Conservation (phyloP, 805 yeast species). For the Metschnikowia corniflorae region DNA sequence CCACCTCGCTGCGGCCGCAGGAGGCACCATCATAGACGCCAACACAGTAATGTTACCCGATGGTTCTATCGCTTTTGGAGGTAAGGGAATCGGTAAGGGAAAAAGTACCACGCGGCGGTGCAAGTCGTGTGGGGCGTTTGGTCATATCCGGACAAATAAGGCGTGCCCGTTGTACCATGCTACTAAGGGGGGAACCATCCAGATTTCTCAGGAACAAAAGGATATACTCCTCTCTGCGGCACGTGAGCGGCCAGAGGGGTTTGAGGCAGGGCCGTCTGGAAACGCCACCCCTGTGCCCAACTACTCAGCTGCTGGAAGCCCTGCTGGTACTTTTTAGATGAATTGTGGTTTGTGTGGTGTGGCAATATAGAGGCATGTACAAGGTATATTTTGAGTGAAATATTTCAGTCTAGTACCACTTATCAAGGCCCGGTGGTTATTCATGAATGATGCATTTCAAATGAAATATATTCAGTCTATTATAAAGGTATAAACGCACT, state of each 20-base stretch:
- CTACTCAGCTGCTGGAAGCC: constrained; percentile 7
- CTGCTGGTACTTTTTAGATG: not conserved
- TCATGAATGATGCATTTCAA: too few species aligned
- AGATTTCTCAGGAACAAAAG: constrained; percentile 18
- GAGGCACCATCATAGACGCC: constrained; percentile 41
- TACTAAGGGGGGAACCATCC: constrained; percentile 29
- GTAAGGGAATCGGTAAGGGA: constrained; percentile 72
- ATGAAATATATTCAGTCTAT: too few species aligned
- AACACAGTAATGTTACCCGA: constrained; percentile 43
- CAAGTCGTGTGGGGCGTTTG: constrained; percentile 92
- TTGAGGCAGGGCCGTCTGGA: constrained; percentile 3
- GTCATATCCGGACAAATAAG: constrained; percentile 90
- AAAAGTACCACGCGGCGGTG: constrained; percentile 77
- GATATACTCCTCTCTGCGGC: constrained; percentile 18
- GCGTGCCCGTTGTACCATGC: constrained; percentile 78
- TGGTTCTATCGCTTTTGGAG: constrained; percentile 47
- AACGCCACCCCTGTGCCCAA: constrained; percentile 7
- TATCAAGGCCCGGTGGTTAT: not conserved
- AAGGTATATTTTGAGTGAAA: too few species aligned
- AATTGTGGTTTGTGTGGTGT: not conserved
- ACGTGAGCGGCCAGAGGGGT: constrained; percentile 11
- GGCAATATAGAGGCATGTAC: not conserved
- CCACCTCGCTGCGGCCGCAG: constrained; percentile 41
- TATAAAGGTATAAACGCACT: too few species aligned
- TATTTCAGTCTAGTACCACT: not conserved